A percentile compares a stretch with the other conserved stretches of the same genome.
These are phyloP conservation scores for Globisporangium lucens DNA, from an alignment of 352 stramenopile genomes.

Conservation along the genomic window DNA sequence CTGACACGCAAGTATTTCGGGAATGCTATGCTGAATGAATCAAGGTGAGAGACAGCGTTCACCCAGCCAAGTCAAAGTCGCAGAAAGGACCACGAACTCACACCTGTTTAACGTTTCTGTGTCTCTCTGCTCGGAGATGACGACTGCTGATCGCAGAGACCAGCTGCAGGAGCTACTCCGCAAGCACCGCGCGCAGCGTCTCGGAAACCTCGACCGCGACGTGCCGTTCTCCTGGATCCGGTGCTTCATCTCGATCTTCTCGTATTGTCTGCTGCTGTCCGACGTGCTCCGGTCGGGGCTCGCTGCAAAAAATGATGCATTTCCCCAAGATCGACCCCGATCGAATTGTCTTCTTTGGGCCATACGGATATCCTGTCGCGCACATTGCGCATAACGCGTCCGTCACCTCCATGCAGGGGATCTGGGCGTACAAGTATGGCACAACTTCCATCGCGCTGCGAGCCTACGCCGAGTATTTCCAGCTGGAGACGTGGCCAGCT, in stretches of 20 bases:
- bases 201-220: background rate
- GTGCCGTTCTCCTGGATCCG: slow-evolving; percentile 17
- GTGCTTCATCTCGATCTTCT: slow-evolving; percentile 13
- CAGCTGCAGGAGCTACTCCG: background rate
- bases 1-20: background rate
- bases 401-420: background rate
- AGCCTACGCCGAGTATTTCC: slow-evolving; percentile 14
- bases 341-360: slow-evolving; percentile 2
- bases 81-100: background rate
- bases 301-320: background rate
- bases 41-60: background rate
- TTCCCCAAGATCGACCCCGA: background rate
- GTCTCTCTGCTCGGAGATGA: background rate
- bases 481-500: slow-evolving; percentile 8
- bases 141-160: background rate
- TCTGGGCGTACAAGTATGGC: slow-evolving; percentile 29
- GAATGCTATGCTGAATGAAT: background rate
- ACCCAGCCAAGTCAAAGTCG: background rate
- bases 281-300: slow-evolving; percentile 19
- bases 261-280: slow-evolving; percentile 24
- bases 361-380: slow-evolving; percentile 1
- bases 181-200: background rate
- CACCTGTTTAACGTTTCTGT: background rate
- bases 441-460: slow-evolving; percentile 22
- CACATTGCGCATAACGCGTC: background rate